These are phyloP conservation scores for Mollisiaceae sp. DNA, from an alignment of 2,329 filamentous ascomycete genomes.

Conservation along the genomic window DNA sequence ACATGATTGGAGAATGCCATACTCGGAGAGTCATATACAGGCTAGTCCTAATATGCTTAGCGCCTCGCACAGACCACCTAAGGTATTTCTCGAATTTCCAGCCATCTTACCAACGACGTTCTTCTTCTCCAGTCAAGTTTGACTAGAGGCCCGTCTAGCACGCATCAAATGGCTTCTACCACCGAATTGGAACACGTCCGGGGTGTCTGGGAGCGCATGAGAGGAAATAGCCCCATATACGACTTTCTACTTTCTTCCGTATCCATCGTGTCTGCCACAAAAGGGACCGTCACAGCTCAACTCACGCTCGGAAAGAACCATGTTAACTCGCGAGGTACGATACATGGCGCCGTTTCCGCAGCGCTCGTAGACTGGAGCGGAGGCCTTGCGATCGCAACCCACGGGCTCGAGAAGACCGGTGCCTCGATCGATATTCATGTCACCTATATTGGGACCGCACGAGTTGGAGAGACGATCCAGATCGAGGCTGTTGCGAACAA, in stretches of 20 bases:
- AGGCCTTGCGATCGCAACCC: slow-evolving; percentile 72
- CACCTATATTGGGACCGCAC: slow-evolving; percentile 68
- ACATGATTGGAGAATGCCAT: too few species aligned
- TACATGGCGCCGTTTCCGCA: slow-evolving; percentile 75
- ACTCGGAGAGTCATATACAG: too few species aligned
- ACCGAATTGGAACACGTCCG: slow-evolving; percentile 38
- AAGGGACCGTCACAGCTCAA: slow-evolving; percentile 54
- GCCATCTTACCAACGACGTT: slow-evolving; percentile 25
- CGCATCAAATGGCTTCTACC: slow-evolving; percentile 28
- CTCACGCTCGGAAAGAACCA: slow-evolving; percentile 59
- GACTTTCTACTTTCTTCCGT: slow-evolving; percentile 55
- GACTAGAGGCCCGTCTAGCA: slow-evolving; percentile 14
- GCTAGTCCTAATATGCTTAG: too few species aligned
- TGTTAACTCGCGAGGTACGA: slow-evolving; percentile 68
- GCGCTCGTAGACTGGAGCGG: slow-evolving; percentile 76
- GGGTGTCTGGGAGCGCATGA: slow-evolving; percentile 39
- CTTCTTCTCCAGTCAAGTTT: slow-evolving; percentile 14
- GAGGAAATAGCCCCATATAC: slow-evolving; percentile 57
- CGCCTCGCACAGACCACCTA: too few species aligned
- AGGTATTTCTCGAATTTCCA: too few species aligned
- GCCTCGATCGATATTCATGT: slow-evolving; percentile 79
- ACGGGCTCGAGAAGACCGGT: slow-evolving; percentile 67
- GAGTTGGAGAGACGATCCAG: slow-evolving; percentile 69
- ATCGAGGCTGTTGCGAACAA: slow-evolving; percentile 69
- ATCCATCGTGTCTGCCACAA: slow-evolving; percentile 49